Conservation (phyloP, 73 alveolate genomes). For the Tetrahymena elliotti region DNA sequence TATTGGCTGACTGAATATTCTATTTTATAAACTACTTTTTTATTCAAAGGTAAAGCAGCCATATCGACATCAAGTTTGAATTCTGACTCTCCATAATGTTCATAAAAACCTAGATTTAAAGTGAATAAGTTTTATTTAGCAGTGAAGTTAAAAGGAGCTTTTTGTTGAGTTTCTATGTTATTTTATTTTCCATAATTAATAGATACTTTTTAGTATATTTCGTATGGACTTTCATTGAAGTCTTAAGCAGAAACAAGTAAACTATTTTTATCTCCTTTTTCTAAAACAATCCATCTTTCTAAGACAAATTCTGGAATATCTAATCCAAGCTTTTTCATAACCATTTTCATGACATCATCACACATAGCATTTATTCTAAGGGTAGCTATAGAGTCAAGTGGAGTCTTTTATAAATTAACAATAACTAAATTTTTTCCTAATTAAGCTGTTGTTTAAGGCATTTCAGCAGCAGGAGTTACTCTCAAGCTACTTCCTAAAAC, state of each 20-base stretch:
- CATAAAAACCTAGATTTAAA: neutral
- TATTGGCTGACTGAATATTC: neutral
- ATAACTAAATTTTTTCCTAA: conserved; percentile 26
- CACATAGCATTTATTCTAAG: neutral
- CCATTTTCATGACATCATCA: neutral
- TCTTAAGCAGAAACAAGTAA: neutral
- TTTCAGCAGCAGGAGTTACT: conserved; percentile 90
- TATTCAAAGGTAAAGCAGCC: neutral
- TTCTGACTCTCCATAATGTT: neutral
- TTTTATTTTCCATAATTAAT: neutral
- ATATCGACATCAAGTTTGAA: neutral
- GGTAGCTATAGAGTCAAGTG: neutral
- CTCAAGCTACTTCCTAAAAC: conserved; percentile 86
- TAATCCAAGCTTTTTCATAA: neutral
- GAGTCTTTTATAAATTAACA: neutral
- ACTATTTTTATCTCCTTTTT: neutral
- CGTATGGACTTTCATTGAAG: neutral
- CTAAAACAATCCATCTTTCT: neutral
- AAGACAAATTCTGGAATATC: neutral
- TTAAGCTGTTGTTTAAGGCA: conserved; percentile 59
- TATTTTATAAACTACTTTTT: neutral
- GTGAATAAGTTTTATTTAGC: neutral
- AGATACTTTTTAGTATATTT: neutral
- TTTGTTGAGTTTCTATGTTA: neutral
- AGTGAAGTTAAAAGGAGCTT: neutral